Conservation (phyloP, 495 filamentous ascomycete species). For the Penicillium crystallinum region DNA sequence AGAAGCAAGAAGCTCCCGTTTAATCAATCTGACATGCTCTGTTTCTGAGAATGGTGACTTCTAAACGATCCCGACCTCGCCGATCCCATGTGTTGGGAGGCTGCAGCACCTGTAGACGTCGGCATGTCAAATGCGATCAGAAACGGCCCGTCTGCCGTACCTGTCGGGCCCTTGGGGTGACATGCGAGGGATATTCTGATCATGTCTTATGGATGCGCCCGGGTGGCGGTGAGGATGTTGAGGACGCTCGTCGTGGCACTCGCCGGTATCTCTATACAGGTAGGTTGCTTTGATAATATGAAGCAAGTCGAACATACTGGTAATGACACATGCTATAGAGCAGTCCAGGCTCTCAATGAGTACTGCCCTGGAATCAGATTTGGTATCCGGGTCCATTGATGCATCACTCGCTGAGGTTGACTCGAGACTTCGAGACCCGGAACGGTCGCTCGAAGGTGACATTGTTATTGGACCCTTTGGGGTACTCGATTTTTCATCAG, state of each 20-base stretch:
- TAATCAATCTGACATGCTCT: neutral
- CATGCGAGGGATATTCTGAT: slow-evolving; percentile 31
- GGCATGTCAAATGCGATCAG: slow-evolving; percentile 41
- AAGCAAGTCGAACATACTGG: neutral
- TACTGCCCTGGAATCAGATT: slow-evolving; percentile 16
- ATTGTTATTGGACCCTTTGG: slow-evolving; percentile 32
- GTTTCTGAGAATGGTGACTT: slow-evolving; percentile 13
- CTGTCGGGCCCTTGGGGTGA: slow-evolving; percentile 22
- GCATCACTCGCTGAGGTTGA: slow-evolving; percentile 32
- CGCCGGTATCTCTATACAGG: slow-evolving; percentile 33
- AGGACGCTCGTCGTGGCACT: slow-evolving; percentile 17
- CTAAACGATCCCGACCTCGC: slow-evolving; percentile 19
- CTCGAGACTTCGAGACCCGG: slow-evolving; percentile 19
- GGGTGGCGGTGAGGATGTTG: slow-evolving; percentile 3
- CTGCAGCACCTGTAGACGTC: slow-evolving; percentile 32
- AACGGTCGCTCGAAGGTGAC: slow-evolving; percentile 13
- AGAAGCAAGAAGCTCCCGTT: neutral
- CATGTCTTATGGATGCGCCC: slow-evolving; percentile 29
- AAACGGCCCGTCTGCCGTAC: slow-evolving; percentile 30
- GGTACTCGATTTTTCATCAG: slow-evolving; percentile 22
- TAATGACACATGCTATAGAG: slow-evolving; percentile 16
- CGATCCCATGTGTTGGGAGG: slow-evolving; percentile 31
- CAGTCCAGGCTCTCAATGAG: slow-evolving; percentile 31
- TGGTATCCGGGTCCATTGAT: slow-evolving; percentile 29
- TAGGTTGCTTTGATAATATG: neutral